Evolutionary conservation across 2,329 filamentous ascomycete genomes (phyloP).

Genomic region (Botrytis cinerea): DNA sequence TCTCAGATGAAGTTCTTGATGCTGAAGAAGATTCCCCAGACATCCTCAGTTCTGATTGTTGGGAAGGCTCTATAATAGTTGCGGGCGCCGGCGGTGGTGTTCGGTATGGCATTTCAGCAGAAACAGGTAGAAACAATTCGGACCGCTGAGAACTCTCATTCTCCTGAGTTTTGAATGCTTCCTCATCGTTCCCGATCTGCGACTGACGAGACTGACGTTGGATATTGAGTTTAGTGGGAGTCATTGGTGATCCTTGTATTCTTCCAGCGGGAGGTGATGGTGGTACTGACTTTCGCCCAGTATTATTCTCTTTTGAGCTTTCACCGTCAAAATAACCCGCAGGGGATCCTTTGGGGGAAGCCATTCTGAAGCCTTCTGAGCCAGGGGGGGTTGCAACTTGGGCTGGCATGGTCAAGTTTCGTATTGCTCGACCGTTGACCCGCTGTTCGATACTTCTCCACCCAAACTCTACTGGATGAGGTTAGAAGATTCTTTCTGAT

Average conservation of each 20-base stretch:
- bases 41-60: slow-evolving; percentile 36
- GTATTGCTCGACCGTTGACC: slow-evolving; percentile 17
- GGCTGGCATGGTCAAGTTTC: slow-evolving; percentile 22
- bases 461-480: not conserved
- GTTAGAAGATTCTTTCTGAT: not conserved
- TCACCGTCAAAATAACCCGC: slow-evolving; percentile 26
- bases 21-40: slow-evolving; percentile 11
- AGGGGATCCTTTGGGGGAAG: slow-evolving; percentile 24
- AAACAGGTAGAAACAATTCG: slow-evolving; percentile 29
- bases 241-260: slow-evolving; percentile 55
- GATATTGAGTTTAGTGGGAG: slow-evolving; percentile 58
- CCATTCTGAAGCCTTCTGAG: slow-evolving; percentile 27
- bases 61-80: slow-evolving; percentile 32
- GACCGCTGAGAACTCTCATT: slow-evolving; percentile 29
- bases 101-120: slow-evolving; percentile 38
- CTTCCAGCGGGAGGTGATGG: slow-evolving; percentile 37
- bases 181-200: slow-evolving; percentile 48
- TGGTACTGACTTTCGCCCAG: slow-evolving; percentile 31
- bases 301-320: slow-evolving; percentile 35
- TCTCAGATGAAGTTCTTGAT: slow-evolving; percentile 29
- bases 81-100: slow-evolving; percentile 32
- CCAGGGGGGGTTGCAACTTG: slow-evolving; percentile 32
- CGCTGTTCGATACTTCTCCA: slow-evolving; percentile 15
- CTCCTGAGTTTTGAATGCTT: slow-evolving; percentile 16
- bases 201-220: slow-evolving; percentile 54